Evolutionary conservation across 1,139 yeast species (phyloP), one percentile per base, ranked within the genome.

Genomic region (Yamadazyma taylorii): DNA sequence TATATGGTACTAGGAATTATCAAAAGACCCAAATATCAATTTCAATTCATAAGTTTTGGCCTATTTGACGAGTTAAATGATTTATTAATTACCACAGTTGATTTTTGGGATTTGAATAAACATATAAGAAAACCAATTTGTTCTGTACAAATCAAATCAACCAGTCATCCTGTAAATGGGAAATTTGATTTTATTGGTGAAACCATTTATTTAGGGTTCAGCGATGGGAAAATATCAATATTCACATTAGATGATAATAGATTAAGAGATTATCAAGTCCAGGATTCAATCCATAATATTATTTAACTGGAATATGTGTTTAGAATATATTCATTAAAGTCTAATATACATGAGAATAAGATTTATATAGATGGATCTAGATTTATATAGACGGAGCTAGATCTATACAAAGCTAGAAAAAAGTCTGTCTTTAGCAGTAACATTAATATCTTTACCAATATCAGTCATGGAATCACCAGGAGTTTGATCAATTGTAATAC

Each of bases 401-500:
- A 8, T 33, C 30, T 42, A 47, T 47, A 65, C 42, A 51, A 72
- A 76, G 28, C 58, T 66, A 38, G 63, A 63, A 48, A 68, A 77
- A 34, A 85, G 58, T 26, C 64, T 62, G 35, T 72, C 72, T 51
- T 75, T 81, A 5, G 81, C 66, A 15, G 66, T 56, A 30, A 88
- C 71, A 12, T 55, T 51, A 38, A 89, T 81, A 26, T 74, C 78
- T 2, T 81, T 83, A 43, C 81, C 87, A 12, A 85, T 59, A 24
- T 66, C 69, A 3, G 59, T 54, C 7, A 36, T 36, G 5, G 38
- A 19, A 6, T 39, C 47, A 3, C 55, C 50, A 4, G 41, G 30
- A 11, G 69, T 65, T 63, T 89, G 96, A 22, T 75, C 61, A 32
- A 89, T 59, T 16, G 69, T 63, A 35, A 89, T 64, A 35, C 90